Base-by-base conservation (phyloP, 2,329 filamentous ascomycete genomes). In the Colletotrichum sp. region DNA sequence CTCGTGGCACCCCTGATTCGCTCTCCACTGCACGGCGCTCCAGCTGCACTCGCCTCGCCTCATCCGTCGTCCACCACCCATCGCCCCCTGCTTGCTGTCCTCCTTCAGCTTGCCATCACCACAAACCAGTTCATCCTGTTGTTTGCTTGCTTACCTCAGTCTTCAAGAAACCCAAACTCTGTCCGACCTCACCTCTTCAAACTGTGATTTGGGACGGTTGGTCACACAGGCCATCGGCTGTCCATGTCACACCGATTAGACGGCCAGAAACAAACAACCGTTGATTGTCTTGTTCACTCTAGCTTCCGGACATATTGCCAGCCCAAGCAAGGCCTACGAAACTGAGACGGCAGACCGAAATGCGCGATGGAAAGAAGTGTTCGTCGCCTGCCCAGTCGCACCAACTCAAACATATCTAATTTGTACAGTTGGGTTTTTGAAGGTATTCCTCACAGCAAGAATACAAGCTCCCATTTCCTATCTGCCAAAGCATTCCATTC, bases 401-500 rank as follows among this genome's bases (percentile, higher is more conserved):
- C 26, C 26, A 26, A 26, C 26, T 32, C 10, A 32, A 12, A 32
- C 4, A 4, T 6, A 32, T 32, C 32, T 12, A 6, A 34, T 34
- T 5, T 5, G 2, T 34, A 36, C 34, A 38, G 36, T 3, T 38
- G 36, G 1, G 14, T 38, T n/a, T n/a, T 4, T 9, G 38, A 52
- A 4, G 43, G n/a, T 3, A 12, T 52, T 4, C n/a, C 1, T 52
- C n/a, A 52, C 10, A 52, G 0, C 18, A 52, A 1, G 0, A 52
- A 52, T 21, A 52, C 43, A 1, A 52, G 43, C 10, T 52, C 43
- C n/a, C n/a, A 52, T 52, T 0, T 52, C n/a, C 43, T 52, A 12
- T 7, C 43, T 52, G 5, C 43, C 4, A 52, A 21, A 52, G 43
- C 43, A 52, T 21, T 52, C 43, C 43, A 52, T 13, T 21, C 10